Conservation (phyloP, 2,329 filamentous ascomycete genomes). For the Cryoendolithus antarcticus region DNA sequence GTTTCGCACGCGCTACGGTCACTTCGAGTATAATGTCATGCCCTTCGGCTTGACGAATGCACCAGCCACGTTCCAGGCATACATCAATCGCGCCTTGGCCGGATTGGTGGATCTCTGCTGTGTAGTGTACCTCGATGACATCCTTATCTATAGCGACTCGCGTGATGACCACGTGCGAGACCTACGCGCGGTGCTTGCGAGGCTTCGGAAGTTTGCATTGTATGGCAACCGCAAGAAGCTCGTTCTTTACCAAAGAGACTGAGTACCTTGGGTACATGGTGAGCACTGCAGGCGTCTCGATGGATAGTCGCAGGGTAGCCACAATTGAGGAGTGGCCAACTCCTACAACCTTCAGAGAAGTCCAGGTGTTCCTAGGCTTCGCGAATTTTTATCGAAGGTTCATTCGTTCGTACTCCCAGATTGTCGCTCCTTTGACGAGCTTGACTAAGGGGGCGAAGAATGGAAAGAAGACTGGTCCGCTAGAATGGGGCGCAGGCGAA, state of each 20-base stretch:
- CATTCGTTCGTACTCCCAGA: not conserved
- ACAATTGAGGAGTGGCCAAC: not conserved
- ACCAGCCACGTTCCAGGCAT: slow-evolving; percentile 13
- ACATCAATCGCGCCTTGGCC: slow-evolving; percentile 11
- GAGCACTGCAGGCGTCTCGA: not conserved
- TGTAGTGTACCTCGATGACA: slow-evolving; percentile 18
- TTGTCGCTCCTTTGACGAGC: not conserved
- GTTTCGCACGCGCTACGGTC: slow-evolving; percentile 11
- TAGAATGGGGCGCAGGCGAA: not conserved
- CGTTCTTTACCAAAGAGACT: slow-evolving; percentile 7
- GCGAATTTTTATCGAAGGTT: slow-evolving; percentile 1
- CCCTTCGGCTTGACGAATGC: slow-evolving; percentile 12
- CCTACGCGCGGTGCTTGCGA: slow-evolving; percentile 2
- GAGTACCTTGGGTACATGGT: slow-evolving; percentile 10
- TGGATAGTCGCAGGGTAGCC: not conserved
- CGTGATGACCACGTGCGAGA: slow-evolving; percentile 3
- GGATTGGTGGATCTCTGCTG: slow-evolving; percentile 7
- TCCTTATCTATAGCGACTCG: slow-evolving; percentile 15
- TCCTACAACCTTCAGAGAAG: not conserved
- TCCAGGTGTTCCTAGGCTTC: not conserved
- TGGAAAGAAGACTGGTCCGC: not conserved
- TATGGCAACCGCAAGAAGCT: slow-evolving; percentile 7
- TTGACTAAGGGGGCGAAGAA: slow-evolving; percentile 1
- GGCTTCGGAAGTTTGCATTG: slow-evolving; percentile 3
- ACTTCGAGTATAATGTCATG: slow-evolving; percentile 15